phyloP scores from a whole-genome alignment of 352 stramenopile species.

The Pythium dissimile region DNA sequence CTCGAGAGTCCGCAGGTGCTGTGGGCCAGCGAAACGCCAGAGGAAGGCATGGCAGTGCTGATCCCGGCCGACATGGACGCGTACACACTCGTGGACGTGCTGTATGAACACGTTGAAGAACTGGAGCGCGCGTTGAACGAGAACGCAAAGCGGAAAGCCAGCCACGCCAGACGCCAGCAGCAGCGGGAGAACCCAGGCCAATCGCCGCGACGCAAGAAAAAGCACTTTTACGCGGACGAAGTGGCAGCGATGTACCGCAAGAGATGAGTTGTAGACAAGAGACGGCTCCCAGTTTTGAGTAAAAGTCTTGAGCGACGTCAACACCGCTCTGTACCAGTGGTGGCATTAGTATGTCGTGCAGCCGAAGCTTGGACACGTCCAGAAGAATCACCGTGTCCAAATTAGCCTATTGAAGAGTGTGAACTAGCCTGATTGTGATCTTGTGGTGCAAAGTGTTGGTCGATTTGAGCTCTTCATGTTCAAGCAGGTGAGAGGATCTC shows the following conservation, averaged over 20 bases:
- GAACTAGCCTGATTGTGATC: too few relatives aligned
- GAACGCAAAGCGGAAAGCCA: conserved; percentile 19
- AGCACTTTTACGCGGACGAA: conserved; percentile 63
- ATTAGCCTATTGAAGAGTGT: too few relatives aligned
- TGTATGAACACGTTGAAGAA: conserved; percentile 63
- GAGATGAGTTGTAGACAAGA: conserved; percentile 17
- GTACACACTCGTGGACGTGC: conserved; percentile 46
- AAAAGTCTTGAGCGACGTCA: too few relatives aligned
- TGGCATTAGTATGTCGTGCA: too few relatives aligned
- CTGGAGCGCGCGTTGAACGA: conserved; percentile 49
- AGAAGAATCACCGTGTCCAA: neutral
- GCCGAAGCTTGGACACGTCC: too few relatives aligned
- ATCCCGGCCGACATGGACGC: conserved; percentile 62
- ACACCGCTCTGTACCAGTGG: too few relatives aligned
- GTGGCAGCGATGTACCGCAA: conserved; percentile 46
- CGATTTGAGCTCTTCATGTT: too few relatives aligned
- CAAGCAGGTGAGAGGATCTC: too few relatives aligned
- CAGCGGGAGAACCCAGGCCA: neutral
- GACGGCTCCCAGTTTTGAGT: too few relatives aligned
- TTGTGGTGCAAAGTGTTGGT: too few relatives aligned
- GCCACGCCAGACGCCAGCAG: conserved; percentile 15
- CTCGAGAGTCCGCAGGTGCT: conserved; percentile 34
- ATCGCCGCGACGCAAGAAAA: conserved; percentile 24
- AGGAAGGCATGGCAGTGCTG: conserved; percentile 66
- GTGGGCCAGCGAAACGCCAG: conserved; percentile 48